Percentiles rank a stretch among this genome's conserved stretches.
Evolutionary conservation across 257 asterid genomes (phyloP).

Genomic region (Nicotiana obtusifolia): DNA sequence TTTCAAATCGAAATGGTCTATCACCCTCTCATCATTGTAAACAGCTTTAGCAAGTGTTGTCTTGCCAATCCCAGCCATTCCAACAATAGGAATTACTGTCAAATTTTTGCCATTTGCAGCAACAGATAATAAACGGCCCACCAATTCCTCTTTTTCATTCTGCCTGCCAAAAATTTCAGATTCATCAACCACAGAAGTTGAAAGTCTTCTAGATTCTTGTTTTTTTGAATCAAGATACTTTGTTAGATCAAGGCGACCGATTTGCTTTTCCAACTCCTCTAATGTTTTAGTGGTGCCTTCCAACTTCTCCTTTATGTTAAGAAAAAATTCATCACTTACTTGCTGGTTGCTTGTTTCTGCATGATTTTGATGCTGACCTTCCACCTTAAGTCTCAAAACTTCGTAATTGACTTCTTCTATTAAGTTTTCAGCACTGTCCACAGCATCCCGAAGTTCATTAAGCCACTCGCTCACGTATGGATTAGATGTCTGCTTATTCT

Average conservation of each 20-base stretch:
- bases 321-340: background rate
- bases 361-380: background rate
- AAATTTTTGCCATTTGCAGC: too few species aligned
- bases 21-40: slow-evolving; percentile 8
- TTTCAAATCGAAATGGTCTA: background rate
- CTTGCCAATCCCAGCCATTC: background rate
- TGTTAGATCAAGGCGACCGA: background rate
- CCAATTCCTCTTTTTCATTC: too few species aligned
- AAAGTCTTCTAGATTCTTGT: background rate
- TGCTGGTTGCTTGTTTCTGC: background rate
- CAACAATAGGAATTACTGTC: slow-evolving; percentile 11
- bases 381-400: background rate
- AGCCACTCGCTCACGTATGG: background rate
- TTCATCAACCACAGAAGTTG: too few species aligned
- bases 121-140: too few species aligned
- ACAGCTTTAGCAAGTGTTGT: slow-evolving; percentile 17
- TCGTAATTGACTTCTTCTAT: too few species aligned
- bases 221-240: background rate
- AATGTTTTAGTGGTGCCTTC: background rate
- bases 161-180: too few species aligned
- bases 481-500: background rate
- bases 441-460: background rate
- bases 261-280: background rate
- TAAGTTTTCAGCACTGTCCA: background rate
- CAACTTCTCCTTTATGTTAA: background rate